A percentile compares a stretch with the other conserved stretches of the same genome.
These are phyloP conservation scores for Mucor lusitanicus DNA, from an alignment of 371 early-diverging fungal species.

Conservation along the genomic window DNA sequence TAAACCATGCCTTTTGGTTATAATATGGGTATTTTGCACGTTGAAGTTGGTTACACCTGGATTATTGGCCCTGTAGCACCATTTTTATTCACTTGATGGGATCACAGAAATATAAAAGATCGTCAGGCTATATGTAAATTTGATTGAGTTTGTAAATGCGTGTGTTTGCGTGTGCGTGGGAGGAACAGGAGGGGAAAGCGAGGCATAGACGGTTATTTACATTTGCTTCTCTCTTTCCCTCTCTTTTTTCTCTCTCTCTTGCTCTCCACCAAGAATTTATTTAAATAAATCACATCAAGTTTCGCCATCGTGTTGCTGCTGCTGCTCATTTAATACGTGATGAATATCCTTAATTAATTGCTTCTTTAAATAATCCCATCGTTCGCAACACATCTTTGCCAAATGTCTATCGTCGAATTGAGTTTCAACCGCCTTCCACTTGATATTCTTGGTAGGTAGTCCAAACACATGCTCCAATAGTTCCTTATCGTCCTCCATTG, in stretches of 20 bases:
- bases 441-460: slow-evolving; percentile 18
- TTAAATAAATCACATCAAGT: not conserved
- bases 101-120: slow-evolving; percentile 4
- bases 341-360: slow-evolving; percentile 21
- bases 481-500: slow-evolving; percentile 19
- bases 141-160: not conserved
- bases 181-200: not conserved
- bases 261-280: not conserved
- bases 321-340: not conserved
- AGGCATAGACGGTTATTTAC: not conserved
- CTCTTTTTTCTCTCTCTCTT: not conserved
- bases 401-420: slow-evolving; percentile 22
- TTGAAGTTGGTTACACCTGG: slow-evolving; percentile 22
- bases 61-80: slow-evolving; percentile 13
- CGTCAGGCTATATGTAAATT: slow-evolving; percentile 5
- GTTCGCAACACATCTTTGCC: slow-evolving; percentile 21
- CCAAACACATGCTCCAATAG: slow-evolving; percentile 20
- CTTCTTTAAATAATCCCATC: slow-evolving; percentile 22
- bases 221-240: not conserved
- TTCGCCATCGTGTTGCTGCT: not conserved
- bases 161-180: not conserved
- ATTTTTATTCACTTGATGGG: not conserved
- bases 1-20: slow-evolving; percentile 21
- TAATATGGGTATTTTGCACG: slow-evolving; percentile 21
- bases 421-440: slow-evolving; percentile 32